Evolutionary conservation across 805 yeast genomes (phyloP), one percentile per base, ranked within the genome.

Genomic region (Clavispora phyllophila): DNA sequence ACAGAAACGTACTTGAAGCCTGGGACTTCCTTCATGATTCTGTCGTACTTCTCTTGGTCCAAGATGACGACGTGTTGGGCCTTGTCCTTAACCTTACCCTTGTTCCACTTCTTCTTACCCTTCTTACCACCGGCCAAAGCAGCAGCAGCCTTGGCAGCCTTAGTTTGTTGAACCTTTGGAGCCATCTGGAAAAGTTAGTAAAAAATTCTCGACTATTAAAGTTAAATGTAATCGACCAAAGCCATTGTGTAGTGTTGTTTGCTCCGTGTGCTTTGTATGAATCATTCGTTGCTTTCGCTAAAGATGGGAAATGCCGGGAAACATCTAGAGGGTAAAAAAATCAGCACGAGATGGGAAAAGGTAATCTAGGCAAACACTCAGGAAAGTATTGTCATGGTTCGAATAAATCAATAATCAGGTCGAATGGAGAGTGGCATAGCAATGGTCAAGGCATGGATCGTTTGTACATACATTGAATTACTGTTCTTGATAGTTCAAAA

Each of bases 81-180:
- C 95, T 87, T 91, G 79, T 93, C 99, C 90, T 95, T 93, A 76
- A 89, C 96, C 84, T 95, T 89, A 78, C 96, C 96, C 84, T 91
- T 90, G 86, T 95, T 87, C 99, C 98, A 93, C 96, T 93, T 93
- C 95, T 93, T 91, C 89, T 93, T 93, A 77, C 96, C 88, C 73
- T 91, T 89, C 87, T 90, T 90, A 84, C 97, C 96, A 86, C 97
- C 97, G 75, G 97, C 96, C 84, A 88, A 81, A 75, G 97, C 98
- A 81, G 98, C 98, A 70, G 98, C 97, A 71, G 96, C 96, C 82
- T 91, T 91, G 71, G 96, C 97, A 77, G 97, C 97, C 82, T 91
- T 91, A 70, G 96, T 85, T 77, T 88, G 90, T 84, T 91, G 97
- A 79, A 87, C 80, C 81, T 91, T 91, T 82, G 96, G 96, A 77